Evolutionary conservation across 2,329 filamentous ascomycete genomes (phyloP), one percentile per base, ranked within the genome.

Genomic region (Thelonectria blattea): DNA sequence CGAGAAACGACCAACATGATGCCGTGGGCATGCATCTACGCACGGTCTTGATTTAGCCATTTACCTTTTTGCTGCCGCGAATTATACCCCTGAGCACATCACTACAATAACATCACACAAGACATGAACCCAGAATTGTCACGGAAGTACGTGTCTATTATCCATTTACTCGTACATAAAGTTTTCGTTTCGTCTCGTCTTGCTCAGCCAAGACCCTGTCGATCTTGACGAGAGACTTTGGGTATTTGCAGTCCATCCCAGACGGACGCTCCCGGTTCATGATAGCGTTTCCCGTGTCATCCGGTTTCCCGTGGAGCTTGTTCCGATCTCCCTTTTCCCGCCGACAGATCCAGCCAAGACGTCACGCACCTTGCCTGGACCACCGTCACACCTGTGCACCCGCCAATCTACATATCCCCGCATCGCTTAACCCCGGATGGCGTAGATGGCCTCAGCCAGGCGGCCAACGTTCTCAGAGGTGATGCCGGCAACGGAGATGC

Each of bases 401-500:
- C 39, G 42, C 22, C 22, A 34, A 14, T 42, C 43, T 47, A n/a
- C n/a, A n/a, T n/a, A 32, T 51, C 22, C 43, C 17, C 52, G 34
- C 52, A 51, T 51, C 42, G 50, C 65, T 72, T 83, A 88, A 74
- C 89, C 89, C 78, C 90, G 93, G 75, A 95, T 86, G 80, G 92
- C 91, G 84, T 87, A 92, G 79, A 95, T 94, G 74, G 90, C 85
- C 83, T 94, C 88, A 62, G 91, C 91, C 63, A 95, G 86, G 67
- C 90, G 88, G 72, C 88, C 88, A 61, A 94, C 91, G 73, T 94
- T 94, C 70, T 83, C 89, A 67, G 79, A 86, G 52, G 91, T 95
- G 78, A 95, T 94, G 70, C 91, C 91, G 47, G 91, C 91, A 56
- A 95, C 91, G 48, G 90, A 93, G 76, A 95, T 95, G 74, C 91